Percentiles rank a stretch among this genome's conserved stretches.
These are phyloP conservation scores for Termitomyces sp. DNA, from an alignment of 768 basidiomycete species.

Conservation along the genomic window DNA sequence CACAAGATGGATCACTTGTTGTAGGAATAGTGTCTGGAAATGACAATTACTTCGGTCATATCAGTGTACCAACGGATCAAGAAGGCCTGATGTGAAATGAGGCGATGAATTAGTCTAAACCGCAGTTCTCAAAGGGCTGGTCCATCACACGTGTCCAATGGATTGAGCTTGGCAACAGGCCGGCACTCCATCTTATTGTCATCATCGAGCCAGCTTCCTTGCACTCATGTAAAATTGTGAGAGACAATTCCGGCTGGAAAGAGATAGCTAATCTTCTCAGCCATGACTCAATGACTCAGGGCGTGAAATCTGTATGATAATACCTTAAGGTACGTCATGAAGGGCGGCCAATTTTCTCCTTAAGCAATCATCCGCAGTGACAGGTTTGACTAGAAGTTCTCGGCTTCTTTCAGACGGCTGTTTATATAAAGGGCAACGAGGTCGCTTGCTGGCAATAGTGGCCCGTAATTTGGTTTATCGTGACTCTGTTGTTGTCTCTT, in stretches of 20 bases:
- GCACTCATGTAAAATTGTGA: not conserved
- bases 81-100: not conserved
- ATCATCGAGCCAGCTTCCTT: not conserved
- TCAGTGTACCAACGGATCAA: no score
- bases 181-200: not conserved
- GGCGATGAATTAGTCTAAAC: not conserved
- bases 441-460: not conserved
- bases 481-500: not conserved
- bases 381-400: not conserved
- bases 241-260: no score
- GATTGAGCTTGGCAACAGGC: not conserved
- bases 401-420: not conserved
- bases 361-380: not conserved
- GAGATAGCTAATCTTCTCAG: no score
- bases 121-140: not conserved
- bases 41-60: not conserved
- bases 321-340: not conserved
- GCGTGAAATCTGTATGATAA: no score
- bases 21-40: not conserved
- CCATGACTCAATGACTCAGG: no score
- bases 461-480: not conserved
- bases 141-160: not conserved
- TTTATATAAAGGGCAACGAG: not conserved
- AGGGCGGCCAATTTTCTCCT: not conserved
- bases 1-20: not conserved